Evolutionary conservation across 129 eudicot genomes (phyloP).

Genomic region (Chrysanthemum makinoi): DNA sequence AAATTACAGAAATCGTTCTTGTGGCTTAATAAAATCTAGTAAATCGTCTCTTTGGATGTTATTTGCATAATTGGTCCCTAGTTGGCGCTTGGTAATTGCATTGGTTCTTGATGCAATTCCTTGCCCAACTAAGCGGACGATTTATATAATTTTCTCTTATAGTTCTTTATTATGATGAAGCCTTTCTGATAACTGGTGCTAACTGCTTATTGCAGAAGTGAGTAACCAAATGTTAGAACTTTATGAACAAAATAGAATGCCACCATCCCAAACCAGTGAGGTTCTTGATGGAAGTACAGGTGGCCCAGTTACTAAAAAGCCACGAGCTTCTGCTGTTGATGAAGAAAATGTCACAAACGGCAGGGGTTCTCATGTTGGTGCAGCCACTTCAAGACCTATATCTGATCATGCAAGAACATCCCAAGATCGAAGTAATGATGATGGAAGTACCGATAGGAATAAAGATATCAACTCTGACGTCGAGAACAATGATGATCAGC

Average conservation of each 20-base stretch:
- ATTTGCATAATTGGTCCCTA: no score
- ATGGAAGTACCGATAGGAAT: conserved; percentile 41
- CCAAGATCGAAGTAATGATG: conserved; percentile 39
- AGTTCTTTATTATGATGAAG: not conserved
- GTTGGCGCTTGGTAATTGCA: no score
- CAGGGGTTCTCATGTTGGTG: conserved; percentile 30
- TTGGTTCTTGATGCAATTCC: no score
- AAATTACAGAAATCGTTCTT: no score
- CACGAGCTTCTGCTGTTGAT: conserved; percentile 25
- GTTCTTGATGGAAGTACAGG: conserved; percentile 48
- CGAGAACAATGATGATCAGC: conserved; percentile 29
- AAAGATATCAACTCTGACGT: conserved; percentile 32
- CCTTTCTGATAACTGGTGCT: not conserved
- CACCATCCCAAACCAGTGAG: conserved; percentile 45
- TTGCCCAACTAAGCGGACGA: no score
- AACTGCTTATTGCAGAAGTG: conserved; percentile 39
- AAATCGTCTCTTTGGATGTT: no score
- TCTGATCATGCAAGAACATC: conserved; percentile 36
- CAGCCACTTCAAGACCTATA: conserved; percentile 32
- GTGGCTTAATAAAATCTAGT: no score
- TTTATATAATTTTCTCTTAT: not conserved
- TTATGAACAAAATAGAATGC: conserved; percentile 49
- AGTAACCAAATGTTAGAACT: conserved; percentile 61
- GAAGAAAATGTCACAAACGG: conserved; percentile 34
- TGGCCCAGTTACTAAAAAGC: conserved; percentile 24